Evolutionary conservation across 108 stramenopile species (phyloP), one percentile per base, ranked within the genome.

Genomic region (Skeletonema tropicum): DNA sequence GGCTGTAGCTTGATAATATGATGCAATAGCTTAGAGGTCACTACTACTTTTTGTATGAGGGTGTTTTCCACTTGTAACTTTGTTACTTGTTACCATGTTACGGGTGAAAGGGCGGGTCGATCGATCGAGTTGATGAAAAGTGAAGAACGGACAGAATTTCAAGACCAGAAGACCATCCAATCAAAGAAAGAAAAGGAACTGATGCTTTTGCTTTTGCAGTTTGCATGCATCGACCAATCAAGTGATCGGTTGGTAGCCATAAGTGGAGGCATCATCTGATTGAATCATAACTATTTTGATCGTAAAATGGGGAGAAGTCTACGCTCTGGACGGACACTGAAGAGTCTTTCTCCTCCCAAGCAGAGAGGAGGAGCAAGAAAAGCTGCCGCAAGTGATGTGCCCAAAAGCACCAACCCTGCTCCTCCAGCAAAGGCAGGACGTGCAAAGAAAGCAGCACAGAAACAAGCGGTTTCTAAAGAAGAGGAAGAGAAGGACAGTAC

Each of bases 291-390:
- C n/a, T 33, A 31, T 61, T 26, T 35, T 33, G 60, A 33, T 11
- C 38, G 32, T 26, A 70, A 23, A 7, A 81, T 81, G 80, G 80
- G 73, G 31, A 45, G 74, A 71, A 23, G 42, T 60, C 42, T 81
- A 31, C 80, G 80, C 31, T 81, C 80, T 7, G 80, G 80, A n/a
- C 63, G 70, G 32, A 55, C 70, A 59, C 69, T 81, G 6, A 70
- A 69, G 10, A 81, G 80, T 52, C 69, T 81, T 10, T 81, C 80
- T 12, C 80, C 80, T 49, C 75, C 75, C 9, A 68, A 68, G 57
- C 49, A 55, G 38, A 62, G 67, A 52, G 58, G 29, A 13, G 39
- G 21, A 25, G 74, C 39, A 41, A 59, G 21, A 21, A 80, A 70
- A 55, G 58, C 57, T 65, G 68, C 57, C 36, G 36, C 66, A 9